Evolutionary conservation across 768 basidiomycete genomes (phyloP).

Genomic region (Cantharellus cinnabarinus): DNA sequence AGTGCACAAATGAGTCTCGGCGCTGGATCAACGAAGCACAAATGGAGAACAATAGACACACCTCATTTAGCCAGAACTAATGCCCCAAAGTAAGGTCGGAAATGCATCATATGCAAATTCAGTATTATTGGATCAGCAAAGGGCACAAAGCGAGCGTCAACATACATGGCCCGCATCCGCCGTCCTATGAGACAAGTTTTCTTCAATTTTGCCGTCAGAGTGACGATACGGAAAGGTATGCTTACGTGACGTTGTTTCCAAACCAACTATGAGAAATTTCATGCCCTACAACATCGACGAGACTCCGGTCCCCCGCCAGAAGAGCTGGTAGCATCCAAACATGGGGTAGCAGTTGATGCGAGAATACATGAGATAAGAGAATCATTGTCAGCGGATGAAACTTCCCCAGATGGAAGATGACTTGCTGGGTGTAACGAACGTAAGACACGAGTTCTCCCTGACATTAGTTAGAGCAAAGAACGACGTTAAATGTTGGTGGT

Average conservation of each 20-base stretch:
- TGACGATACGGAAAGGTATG: background rate
- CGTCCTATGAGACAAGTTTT: constrained; percentile 14
- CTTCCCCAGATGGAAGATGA: background rate
- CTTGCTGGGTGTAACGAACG: constrained; percentile 72
- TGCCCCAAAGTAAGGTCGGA: constrained; percentile 12
- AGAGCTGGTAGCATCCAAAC: constrained; percentile 28
- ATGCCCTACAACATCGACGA: constrained; percentile 65
- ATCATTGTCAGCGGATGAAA: background rate
- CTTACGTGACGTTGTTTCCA: constrained; percentile 66
- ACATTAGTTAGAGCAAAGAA: background rate
- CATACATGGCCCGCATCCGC: constrained; percentile 26
- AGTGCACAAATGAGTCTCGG: too few relatives aligned
- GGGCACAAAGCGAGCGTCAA: background rate
- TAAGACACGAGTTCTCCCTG: constrained; percentile 74
- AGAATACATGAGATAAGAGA: background rate
- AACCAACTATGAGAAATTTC: constrained; percentile 80
- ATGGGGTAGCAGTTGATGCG: background rate
- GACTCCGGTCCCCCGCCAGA: constrained; percentile 63
- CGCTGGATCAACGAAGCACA: background rate
- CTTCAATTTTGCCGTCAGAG: background rate
- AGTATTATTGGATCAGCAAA: background rate
- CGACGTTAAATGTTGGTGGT: too few relatives aligned
- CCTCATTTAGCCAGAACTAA: constrained; percentile 80
- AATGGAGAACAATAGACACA: background rate
- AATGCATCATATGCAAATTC: background rate